Conservation (phyloP, 2,329 filamentous ascomycete genomes). For the Raffaelea deltoideospora region DNA sequence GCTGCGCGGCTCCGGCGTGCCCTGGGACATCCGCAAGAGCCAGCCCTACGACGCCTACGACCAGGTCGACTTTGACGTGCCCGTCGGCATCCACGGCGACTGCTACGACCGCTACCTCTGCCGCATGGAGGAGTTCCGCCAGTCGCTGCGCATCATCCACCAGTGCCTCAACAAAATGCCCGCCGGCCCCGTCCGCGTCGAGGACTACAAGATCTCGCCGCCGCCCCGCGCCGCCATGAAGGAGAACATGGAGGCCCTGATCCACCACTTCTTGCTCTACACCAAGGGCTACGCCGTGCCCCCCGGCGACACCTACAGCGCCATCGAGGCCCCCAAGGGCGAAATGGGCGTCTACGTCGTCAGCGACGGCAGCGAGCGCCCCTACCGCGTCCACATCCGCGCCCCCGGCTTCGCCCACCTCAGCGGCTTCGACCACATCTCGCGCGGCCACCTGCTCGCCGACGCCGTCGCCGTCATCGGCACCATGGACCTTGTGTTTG, state of each 20-base stretch:
- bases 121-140: slow-evolving; percentile 99
- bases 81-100: slow-evolving; percentile 91
- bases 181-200: slow-evolving; percentile 78
- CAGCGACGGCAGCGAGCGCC: slow-evolving; percentile 88
- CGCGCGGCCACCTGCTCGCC: slow-evolving; percentile 81
- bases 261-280: slow-evolving; percentile 97
- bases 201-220: slow-evolving; percentile 97
- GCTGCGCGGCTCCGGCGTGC: slow-evolving; percentile 90
- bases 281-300: slow-evolving; percentile 97
- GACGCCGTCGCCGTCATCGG: slow-evolving; percentile 94
- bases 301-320: slow-evolving; percentile 93
- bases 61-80: slow-evolving; percentile 94
- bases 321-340: slow-evolving; percentile 98
- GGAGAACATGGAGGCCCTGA: slow-evolving; percentile 99
- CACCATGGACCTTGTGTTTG: slow-evolving; percentile 81
- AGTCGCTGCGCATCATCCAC: slow-evolving; percentile 94
- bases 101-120: slow-evolving; percentile 98
- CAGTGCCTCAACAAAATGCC: slow-evolving; percentile 99
- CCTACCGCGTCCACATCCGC: slow-evolving; percentile 94
- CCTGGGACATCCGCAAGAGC: slow-evolving; percentile 93
- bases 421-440: slow-evolving; percentile 84
- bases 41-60: slow-evolving; percentile 97
- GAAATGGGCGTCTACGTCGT: slow-evolving; percentile 98
- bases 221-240: slow-evolving; percentile 98
- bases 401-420: slow-evolving; percentile 94